Evolutionary conservation across 2,329 filamentous ascomycete genomes (phyloP), one percentile per base, ranked within the genome.

Genomic region (Diaporthe sp.): DNA sequence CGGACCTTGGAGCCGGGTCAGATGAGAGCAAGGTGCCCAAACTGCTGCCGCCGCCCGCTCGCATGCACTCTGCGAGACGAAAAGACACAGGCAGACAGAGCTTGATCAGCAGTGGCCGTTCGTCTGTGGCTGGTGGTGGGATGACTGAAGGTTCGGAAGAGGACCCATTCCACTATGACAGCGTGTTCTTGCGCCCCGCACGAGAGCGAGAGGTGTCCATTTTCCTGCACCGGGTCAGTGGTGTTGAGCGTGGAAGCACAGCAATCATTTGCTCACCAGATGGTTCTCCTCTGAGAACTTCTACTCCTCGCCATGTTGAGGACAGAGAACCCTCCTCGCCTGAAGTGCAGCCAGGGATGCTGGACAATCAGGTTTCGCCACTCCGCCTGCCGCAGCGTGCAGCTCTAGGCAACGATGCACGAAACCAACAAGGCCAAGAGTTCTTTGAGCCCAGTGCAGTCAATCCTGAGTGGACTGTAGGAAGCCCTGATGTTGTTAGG

Each of bases 131-230:
- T 37, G 84, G 28, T 25, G 42, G 46, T 39, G 53, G 34, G n/a
- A 34, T 49, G 19, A 75, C 55, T 12, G 73, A 75, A 6, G 37
- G 82, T 8, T 85, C 84, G 0, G 83, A 83, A 44, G 80, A 82
- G 0, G 86, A 89, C 55, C 87, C 85, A 0, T 89, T 89, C 80
- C 82, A 83, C 65, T 89, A 88, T 76, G 87, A 89, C 77, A 82
- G 81, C 19, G 75, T 81, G 13, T 85, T 86, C 53, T 78, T 87
- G 12, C 80, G 83, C 10, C 80, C 83, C 5, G 80, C 82, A 1
- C 83, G 82, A 74, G 87, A 88, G 76, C 82, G 84, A 73, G 85
- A 88, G 15, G 82, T 88, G 19, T 88, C 85, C 73, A 82, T 79
- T 34, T 84, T 82, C 10, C 82, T 88, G 28, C 83, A 82, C 39